Conservation (phyloP, 2,329 filamentous ascomycete species). For the Claviceps lovelessii region DNA sequence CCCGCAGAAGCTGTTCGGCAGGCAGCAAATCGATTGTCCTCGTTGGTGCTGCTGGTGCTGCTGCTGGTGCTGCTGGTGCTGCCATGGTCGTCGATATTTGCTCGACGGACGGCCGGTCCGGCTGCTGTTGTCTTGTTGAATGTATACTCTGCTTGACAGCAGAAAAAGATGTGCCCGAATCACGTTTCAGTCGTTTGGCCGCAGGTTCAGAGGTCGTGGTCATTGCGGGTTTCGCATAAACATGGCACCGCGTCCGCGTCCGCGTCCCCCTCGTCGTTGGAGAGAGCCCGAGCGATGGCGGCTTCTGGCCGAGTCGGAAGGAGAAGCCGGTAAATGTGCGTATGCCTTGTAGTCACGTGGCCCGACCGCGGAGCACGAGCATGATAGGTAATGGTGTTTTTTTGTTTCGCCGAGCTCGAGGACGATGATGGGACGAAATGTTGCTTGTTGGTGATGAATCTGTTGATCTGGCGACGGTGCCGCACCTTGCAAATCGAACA, state of each 20-base stretch:
- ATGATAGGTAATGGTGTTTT: background rate
- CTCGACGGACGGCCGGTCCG: background rate
- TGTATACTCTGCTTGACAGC: background rate
- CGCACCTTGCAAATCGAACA: no score
- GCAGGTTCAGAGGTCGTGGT: slow-evolving; percentile 6
- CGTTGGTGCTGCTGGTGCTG: background rate
- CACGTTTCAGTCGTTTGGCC: slow-evolving; percentile 17
- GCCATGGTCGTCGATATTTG: background rate
- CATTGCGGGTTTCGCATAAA: background rate
- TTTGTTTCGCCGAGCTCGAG: background rate
- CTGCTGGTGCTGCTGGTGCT: background rate
- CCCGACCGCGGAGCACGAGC: background rate
- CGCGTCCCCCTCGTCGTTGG: no score
- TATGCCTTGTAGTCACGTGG: background rate
- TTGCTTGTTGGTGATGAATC: no score
- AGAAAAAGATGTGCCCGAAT: background rate
- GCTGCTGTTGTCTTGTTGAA: background rate
- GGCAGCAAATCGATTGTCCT: background rate
- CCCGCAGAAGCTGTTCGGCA: slow-evolving; percentile 1
- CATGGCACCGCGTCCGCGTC: background rate
- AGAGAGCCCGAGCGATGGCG: background rate
- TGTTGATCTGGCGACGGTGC: no score
- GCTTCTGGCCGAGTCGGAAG: background rate
- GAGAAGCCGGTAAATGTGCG: background rate
- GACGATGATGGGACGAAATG: background rate